Evolutionary conservation across 768 basidiomycete genomes (phyloP).

Genomic region (Mycena alexandri): DNA sequence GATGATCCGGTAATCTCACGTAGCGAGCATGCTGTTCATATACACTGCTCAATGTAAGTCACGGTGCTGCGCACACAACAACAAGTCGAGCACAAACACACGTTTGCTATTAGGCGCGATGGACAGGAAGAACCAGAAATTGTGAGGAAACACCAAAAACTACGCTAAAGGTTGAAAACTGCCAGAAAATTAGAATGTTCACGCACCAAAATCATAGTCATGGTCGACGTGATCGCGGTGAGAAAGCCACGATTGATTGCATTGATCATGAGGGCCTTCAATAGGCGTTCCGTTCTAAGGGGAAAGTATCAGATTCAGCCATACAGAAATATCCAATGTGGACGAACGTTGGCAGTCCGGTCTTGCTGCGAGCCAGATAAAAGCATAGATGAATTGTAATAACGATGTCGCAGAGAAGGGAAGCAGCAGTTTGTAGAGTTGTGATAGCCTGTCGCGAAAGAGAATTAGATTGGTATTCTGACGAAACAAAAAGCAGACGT

Average conservation of each 20-base stretch:
- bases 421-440: constrained; percentile 12
- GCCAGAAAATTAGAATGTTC: neutral
- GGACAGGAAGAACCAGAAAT: constrained; percentile 19
- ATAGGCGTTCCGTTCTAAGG: neutral
- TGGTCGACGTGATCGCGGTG: constrained; percentile 1
- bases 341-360: neutral
- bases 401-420: constrained; percentile 8
- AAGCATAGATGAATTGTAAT: constrained; percentile 15
- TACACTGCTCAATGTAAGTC: constrained; percentile 1
- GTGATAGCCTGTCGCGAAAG: neutral
- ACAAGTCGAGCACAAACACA: neutral
- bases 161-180: neutral
- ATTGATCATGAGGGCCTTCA: constrained; percentile 5
- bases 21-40: constrained; percentile 23
- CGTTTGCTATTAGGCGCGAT: constrained; percentile 20
- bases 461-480: no score
- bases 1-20: neutral
- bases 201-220: constrained; percentile 11
- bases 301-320: neutral
- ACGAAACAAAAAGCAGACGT: no score
- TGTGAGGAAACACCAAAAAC: constrained; percentile 5
- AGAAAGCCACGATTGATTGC: constrained; percentile 14
- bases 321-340: neutral
- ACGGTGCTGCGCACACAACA: neutral
- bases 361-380: constrained; percentile 2